Base-by-base conservation (phyloP, 1,284 basidiomycete genomes). In the Malassezia vespertilionis region DNA sequence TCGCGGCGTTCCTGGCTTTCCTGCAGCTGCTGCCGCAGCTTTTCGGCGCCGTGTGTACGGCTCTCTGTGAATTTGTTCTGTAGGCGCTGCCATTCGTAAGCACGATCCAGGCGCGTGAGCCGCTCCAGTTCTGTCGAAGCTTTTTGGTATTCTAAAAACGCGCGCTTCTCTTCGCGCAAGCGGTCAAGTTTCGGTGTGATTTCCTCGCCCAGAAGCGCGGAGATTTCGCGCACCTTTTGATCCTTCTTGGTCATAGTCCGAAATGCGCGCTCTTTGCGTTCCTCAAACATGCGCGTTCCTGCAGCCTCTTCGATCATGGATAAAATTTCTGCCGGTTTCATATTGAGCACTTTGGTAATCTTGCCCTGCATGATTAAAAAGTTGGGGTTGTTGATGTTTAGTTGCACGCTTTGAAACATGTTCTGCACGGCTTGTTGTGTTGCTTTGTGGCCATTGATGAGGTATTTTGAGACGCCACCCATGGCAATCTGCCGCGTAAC, bases 351-450 rank as follows among this genome's bases (percentile, higher is more conserved):
- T 80, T 86, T 73, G 44, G 72, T 71, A 56, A 73, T 74, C 59
- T 74, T 74, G 36, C 93, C 93, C 74, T 99, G 93, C 90, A 97
- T 97, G 72, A 97, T 97, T 53, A 99, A 78, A 74, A 97, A 97
- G 71, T 97, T 97, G 36, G 93, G 93, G 72, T 96, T 97, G 75
- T 97, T 99, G 78, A 99, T 97, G 72, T 97, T 97, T 61, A 99
- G 80, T 72, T 96, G 90, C 0, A 97, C 89, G 30, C 86, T 84
- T 71, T 97, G 93, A 68, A 99, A 97, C 31, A 97, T 77, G 39
- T 83, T 86, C 64, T 95, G 91, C 2, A 99, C 81, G 0, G 77
- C 78, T 54, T 87, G 81, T 57, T 95, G 87, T 5, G 83, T 82
- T 2, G 88, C 79, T 68, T 91, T 93, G 76, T 96, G 93, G 0